These are phyloP conservation scores for Cordyceps tenuipes DNA, from an alignment of 2,329 filamentous ascomycete genomes.

Conservation along the genomic window DNA sequence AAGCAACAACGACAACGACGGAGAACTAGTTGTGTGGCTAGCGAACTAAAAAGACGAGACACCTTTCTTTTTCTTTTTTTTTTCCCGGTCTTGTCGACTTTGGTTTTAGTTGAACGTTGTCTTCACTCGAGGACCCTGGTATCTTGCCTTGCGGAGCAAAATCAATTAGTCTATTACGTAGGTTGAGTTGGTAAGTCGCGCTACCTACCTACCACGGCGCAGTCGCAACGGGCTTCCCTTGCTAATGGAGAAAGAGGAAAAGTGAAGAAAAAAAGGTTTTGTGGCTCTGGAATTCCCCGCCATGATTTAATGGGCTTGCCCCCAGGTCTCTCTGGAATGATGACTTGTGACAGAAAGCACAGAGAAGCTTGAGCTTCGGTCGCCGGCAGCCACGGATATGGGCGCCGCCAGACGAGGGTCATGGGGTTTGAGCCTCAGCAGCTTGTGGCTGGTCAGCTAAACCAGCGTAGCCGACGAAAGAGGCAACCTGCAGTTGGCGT, in stretches of 20 bases:
- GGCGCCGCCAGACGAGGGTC: background rate
- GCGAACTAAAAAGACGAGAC: background rate
- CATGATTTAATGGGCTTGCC: background rate
- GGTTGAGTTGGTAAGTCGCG: background rate
- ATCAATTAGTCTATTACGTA: background rate
- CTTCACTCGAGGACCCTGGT: background rate
- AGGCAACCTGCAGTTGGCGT: background rate
- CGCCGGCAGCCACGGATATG: background rate
- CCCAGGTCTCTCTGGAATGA: too few relatives aligned
- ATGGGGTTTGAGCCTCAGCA: conserved; percentile 2
- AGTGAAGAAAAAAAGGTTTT: background rate
- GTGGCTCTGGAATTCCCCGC: background rate
- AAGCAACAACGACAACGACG: background rate
- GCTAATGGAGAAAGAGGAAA: background rate
- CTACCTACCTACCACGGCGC: background rate
- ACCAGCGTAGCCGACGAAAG: background rate
- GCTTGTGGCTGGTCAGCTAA: background rate
- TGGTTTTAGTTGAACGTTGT: background rate
- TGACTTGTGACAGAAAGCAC: too few relatives aligned
- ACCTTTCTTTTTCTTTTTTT: background rate
- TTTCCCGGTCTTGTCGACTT: background rate
- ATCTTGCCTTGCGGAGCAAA: background rate
- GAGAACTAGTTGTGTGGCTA: background rate
- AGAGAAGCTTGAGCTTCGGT: background rate
- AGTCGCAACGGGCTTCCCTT: background rate